Conservation (phyloP, 2,329 filamentous ascomycete species). For the Pseudopithomyces chartarum region DNA sequence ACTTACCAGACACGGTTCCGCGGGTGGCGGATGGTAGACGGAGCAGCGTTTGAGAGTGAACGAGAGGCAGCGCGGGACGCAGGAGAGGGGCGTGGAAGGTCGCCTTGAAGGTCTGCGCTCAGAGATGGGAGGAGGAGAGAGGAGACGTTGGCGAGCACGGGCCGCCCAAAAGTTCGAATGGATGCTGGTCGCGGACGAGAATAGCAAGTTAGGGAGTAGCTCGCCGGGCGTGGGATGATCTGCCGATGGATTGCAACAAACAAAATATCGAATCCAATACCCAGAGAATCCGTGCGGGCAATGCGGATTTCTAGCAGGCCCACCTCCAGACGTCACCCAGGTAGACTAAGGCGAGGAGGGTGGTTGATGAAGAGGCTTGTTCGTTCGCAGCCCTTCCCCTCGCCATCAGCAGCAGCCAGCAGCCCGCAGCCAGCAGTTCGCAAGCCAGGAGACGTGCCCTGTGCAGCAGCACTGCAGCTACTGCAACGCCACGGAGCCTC, state of each 20-base stretch:
- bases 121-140: neutral
- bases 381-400: too few relatives aligned
- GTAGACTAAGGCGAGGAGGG: neutral
- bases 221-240: neutral
- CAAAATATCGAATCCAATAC: neutral
- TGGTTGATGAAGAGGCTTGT: neutral
- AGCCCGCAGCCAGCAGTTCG: neutral
- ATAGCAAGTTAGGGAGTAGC: neutral
- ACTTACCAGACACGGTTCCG: constrained; percentile 19
- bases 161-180: constrained; percentile 1
- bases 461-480: too few relatives aligned
- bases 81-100: neutral
- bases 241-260: neutral
- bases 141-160: constrained; percentile 3
- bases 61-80: neutral
- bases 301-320: neutral
- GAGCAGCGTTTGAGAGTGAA: constrained; percentile 18
- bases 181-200: constrained; percentile 1
- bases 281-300: neutral
- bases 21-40: constrained; percentile 17
- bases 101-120: neutral
- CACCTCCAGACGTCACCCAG: neutral
- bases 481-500: neutral
- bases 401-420: neutral
- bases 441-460: neutral